Evolutionary conservation across 2,329 filamentous ascomycete genomes (phyloP), one percentile per base, ranked within the genome.

Genomic region (Fonsecaea multimorphosa): DNA sequence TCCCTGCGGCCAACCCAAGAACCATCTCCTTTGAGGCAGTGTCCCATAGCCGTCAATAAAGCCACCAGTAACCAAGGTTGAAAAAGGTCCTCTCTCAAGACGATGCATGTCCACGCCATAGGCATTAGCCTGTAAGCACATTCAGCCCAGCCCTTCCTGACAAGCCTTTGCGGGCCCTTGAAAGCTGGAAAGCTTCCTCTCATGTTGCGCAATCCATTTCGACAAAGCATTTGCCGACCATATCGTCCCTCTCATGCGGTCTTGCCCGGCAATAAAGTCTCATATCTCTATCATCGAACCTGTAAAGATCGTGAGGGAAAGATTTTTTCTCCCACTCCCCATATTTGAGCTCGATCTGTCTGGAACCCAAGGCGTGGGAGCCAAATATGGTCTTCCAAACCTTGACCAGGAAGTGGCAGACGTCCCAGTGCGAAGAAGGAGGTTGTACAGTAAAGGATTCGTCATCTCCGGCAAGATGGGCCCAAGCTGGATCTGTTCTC

Each of bases 311-410:
- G 22, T 12, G 38, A 6, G n/a, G 1, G 19, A 49, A 9, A 8
- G 51, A 9, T 14, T 57, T 64, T 14, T 63, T 32, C 60, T 71
- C 69, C 69, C 68, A 70, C 38, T 71, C 69, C 4, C 69, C 69
- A 36, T 67, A 67, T 32, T 71, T 71, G 58, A 71, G 27, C n/a
- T 68, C 62, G 16, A 71, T 36, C 22, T 49, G 52, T 55, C 67
- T n/a, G 24, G 63, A 27, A 9, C 67, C 67, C 3, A n/a, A 56
- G 14, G 55, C 64, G 3, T 44, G 46, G 8, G 54, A 38, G n/a
- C 63, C 66, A 55, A 70, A 71, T 24, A 71, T 40, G 29, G 31
- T 32, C 38, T 68, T 66, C 69, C 69, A 71, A 8, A 62, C 19
- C 12, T 64, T 34, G 31, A 53, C 36, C 5, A 63, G 32, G 32